A percentile compares a stretch with the other conserved stretches of the same genome.
These are phyloP conservation scores for Akanthomyces uredinophilus DNA, from an alignment of 2,329 filamentous ascomycete genomes.

Conservation along the genomic window DNA sequence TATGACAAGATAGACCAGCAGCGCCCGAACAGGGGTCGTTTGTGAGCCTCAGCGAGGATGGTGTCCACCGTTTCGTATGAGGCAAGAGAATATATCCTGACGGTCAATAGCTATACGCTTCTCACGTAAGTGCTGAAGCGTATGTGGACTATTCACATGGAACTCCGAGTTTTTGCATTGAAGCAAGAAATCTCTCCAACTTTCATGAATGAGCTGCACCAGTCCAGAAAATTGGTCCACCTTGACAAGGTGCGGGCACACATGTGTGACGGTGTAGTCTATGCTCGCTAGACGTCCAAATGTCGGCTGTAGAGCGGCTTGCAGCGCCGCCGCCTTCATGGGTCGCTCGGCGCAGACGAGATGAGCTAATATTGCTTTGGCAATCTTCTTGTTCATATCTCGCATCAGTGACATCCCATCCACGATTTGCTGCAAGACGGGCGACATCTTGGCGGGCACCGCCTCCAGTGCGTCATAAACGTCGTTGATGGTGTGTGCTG, in stretches of 20 bases:
- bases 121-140: background rate
- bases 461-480: background rate
- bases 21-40: too few relatives aligned
- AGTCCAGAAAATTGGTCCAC: background rate
- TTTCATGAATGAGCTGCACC: constrained; percentile 2
- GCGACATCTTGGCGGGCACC: background rate
- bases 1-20: too few relatives aligned
- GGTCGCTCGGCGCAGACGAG: background rate
- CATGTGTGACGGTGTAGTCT: background rate
- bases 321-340: background rate
- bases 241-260: constrained; percentile 1
- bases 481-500: background rate
- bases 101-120: background rate
- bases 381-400: background rate
- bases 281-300: background rate
- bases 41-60: too few relatives aligned
- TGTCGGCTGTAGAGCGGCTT: background rate
- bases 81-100: background rate
- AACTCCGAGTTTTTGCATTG: background rate
- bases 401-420: background rate
- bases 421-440: background rate
- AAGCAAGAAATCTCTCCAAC: background rate
- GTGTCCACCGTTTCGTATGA: background rate
- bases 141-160: background rate
- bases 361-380: background rate